Conservation (phyloP, 108 stramenopile genomes). For the Fragilariopsis cylindrus region DNA sequence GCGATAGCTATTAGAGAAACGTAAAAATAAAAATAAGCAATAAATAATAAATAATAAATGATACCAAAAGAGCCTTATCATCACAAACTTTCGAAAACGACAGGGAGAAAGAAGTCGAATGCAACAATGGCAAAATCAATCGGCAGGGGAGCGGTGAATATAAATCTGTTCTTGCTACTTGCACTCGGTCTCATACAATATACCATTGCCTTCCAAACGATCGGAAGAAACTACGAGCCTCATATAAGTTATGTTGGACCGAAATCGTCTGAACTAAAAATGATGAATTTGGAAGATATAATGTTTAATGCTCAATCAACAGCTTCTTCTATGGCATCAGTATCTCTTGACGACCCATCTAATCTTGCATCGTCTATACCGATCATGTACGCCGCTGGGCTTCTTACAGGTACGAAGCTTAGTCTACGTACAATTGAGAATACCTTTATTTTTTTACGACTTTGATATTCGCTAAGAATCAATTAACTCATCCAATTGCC, state of each 20-base stretch:
- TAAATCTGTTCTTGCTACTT: background rate
- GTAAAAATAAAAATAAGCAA: too few relatives aligned
- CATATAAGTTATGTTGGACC: background rate
- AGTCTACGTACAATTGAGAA: too few relatives aligned
- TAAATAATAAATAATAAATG: too few relatives aligned
- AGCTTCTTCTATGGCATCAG: constrained; percentile 52
- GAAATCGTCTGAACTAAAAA: constrained; percentile 16
- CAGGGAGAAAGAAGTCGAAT: too few relatives aligned
- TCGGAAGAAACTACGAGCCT: background rate
- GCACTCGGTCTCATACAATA: background rate
- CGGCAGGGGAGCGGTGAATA: constrained; percentile 48
- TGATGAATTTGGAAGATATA: constrained; percentile 57
- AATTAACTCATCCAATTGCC: too few relatives aligned
- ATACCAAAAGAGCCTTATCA: too few relatives aligned
- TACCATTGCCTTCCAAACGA: constrained; percentile 6
- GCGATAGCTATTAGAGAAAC: too few relatives aligned
- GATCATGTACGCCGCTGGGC: constrained; percentile 76
- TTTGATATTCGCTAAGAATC: too few relatives aligned
- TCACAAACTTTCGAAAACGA: too few relatives aligned
- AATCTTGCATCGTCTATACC: constrained; percentile 48
- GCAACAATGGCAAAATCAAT: constrained; percentile 52
- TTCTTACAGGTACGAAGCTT: constrained; percentile 37
- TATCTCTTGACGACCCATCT: constrained; percentile 45
- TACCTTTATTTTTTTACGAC: too few relatives aligned
- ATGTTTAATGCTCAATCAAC: constrained; percentile 65